These are phyloP conservation scores for Sporothrix phasma DNA, from an alignment of 2,329 filamentous ascomycete species.

Conservation along the genomic window DNA sequence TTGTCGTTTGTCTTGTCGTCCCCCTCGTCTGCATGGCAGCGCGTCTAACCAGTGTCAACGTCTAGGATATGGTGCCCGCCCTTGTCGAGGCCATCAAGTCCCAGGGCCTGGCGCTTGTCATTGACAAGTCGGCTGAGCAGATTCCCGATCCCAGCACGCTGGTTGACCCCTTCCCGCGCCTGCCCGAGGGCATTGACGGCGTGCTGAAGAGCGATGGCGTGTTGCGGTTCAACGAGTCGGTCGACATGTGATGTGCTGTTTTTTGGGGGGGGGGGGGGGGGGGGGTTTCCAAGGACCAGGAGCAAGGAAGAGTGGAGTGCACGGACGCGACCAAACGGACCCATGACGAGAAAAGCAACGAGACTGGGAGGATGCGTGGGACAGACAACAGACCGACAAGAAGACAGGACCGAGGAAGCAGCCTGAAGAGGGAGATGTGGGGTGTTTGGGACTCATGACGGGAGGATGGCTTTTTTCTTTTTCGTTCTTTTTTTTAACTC, in stretches of 20 bases:
- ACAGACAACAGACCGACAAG: too few species aligned
- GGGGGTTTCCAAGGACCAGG: too few species aligned
- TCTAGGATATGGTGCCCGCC: slow-evolving; percentile 81
- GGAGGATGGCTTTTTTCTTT: not conserved
- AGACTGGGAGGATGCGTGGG: too few species aligned
- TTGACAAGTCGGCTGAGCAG: slow-evolving; percentile 63
- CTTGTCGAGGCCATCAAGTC: slow-evolving; percentile 90
- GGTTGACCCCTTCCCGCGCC: slow-evolving; percentile 44
- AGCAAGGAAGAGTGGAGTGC: not conserved
- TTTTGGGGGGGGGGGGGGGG: too few species aligned
- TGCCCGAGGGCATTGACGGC: slow-evolving; percentile 79
- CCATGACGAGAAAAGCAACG: not conserved
- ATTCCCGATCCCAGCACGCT: slow-evolving; percentile 30
- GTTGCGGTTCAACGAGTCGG: slow-evolving; percentile 83
- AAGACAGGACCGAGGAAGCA: too few species aligned
- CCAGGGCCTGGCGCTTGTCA: slow-evolving; percentile 82
- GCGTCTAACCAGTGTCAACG: slow-evolving; percentile 3
- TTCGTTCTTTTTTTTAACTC: not conserved
- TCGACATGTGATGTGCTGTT: slow-evolving; percentile 51
- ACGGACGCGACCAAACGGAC: not conserved
- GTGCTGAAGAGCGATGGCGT: slow-evolving; percentile 78
- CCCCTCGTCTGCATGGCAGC: too few species aligned
- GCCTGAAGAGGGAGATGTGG: not conserved
- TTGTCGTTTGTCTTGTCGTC: not conserved
- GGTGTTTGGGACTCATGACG: not conserved